phyloP scores from a whole-genome alignment of 2,329 filamentous ascomycete species.

The Verruconis gallopava region DNA sequence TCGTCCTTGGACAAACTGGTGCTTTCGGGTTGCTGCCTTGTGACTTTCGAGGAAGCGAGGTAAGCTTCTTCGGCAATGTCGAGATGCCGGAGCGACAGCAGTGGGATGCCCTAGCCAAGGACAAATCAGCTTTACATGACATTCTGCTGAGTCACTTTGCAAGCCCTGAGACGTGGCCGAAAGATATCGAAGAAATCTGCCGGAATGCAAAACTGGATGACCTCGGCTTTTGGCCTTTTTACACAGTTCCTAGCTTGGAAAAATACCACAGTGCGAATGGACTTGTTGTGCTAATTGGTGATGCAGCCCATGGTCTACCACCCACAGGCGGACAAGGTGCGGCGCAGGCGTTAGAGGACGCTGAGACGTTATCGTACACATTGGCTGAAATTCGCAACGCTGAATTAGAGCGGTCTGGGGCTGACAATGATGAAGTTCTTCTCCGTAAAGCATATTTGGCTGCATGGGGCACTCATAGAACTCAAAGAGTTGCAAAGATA shows the following conservation, averaged over 20 bases:
- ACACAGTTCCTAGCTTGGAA: slow-evolving; percentile 34
- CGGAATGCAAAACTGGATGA: slow-evolving; percentile 21
- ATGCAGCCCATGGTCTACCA: slow-evolving; percentile 50
- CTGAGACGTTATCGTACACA: slow-evolving; percentile 17
- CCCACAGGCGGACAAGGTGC: slow-evolving; percentile 48
- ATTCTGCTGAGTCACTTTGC: too few relatives aligned
- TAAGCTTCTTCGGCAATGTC: slow-evolving; percentile 38
- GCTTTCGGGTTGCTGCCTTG: slow-evolving; percentile 41
- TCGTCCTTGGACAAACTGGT: slow-evolving; percentile 20
- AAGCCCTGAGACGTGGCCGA: too few relatives aligned
- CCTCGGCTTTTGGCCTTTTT: slow-evolving; percentile 39
- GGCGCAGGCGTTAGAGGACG: slow-evolving; percentile 45
- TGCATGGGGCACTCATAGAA: slow-evolving; percentile 9
- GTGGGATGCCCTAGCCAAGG: slow-evolving; percentile 29
- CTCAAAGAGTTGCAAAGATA: slow-evolving; percentile 8
- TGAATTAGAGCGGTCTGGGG: too few relatives aligned
- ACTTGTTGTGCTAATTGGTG: slow-evolving; percentile 39
- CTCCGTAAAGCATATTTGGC: not conserved
- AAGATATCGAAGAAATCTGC: slow-evolving; percentile 26
- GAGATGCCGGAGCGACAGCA: slow-evolving; percentile 28
- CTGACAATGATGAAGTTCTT: too few relatives aligned
- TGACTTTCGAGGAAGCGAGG: slow-evolving; percentile 31
- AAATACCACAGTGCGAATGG: slow-evolving; percentile 28
- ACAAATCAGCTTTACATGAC: slow-evolving; percentile 28
- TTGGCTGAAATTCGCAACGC: not conserved